phyloP scores from a whole-genome alignment of 768 basidiomycete genomes.

The Suillus sp. region DNA sequence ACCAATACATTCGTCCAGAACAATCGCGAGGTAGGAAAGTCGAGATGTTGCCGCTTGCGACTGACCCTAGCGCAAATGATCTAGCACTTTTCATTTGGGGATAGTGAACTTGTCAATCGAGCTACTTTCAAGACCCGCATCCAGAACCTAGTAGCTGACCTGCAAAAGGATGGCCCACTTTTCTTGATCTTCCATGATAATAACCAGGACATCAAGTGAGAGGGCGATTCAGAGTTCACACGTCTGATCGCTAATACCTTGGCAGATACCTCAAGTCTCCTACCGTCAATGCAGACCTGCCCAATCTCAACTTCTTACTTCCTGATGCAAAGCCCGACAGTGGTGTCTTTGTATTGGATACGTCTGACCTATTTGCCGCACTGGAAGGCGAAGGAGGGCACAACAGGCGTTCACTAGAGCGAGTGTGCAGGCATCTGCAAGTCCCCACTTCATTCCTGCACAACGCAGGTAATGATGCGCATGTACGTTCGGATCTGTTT shows the following conservation, averaged over 20 bases:
- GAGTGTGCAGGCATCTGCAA: slow-evolving; percentile 64
- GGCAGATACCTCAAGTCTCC: slow-evolving; percentile 56
- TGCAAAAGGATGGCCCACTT: slow-evolving; percentile 54
- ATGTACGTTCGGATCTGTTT: slow-evolving; percentile 47
- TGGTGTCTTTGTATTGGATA: slow-evolving; percentile 71
- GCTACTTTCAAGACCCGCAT: slow-evolving; percentile 55
- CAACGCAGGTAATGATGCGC: slow-evolving; percentile 88
- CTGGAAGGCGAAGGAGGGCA: slow-evolving; percentile 61
- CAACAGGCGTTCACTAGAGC: slow-evolving; percentile 57
- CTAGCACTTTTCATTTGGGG: slow-evolving; percentile 70
- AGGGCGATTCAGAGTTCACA: background rate
- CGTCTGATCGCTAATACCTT: background rate
- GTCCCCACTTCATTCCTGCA: slow-evolving; percentile 60
- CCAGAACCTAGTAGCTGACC: slow-evolving; percentile 42
- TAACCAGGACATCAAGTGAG: slow-evolving; percentile 74
- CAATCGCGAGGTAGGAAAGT: slow-evolving; percentile 52
- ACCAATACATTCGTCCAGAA: slow-evolving; percentile 68
- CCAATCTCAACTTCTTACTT: slow-evolving; percentile 53
- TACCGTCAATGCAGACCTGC: slow-evolving; percentile 52
- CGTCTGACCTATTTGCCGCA: slow-evolving; percentile 72
- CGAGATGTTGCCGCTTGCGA: background rate
- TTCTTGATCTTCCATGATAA: slow-evolving; percentile 84
- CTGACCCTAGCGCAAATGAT: background rate
- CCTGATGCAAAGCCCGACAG: slow-evolving; percentile 55
- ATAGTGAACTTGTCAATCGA: slow-evolving; percentile 55